phyloP scores from a whole-genome alignment of 768 basidiomycete species.

The Antrodiella citrinella region DNA sequence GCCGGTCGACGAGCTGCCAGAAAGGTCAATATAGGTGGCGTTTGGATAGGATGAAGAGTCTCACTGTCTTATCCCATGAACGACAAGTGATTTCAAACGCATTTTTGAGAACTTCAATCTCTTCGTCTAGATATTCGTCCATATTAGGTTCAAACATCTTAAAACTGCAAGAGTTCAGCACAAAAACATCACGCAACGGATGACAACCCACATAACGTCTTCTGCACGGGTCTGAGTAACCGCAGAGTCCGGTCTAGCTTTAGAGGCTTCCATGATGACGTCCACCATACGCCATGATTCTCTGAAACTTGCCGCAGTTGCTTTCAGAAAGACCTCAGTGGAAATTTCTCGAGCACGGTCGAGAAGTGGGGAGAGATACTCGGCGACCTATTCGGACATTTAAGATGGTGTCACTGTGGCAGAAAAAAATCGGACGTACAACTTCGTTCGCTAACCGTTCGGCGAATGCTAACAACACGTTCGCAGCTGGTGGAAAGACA shows the following conservation, averaged over 20 bases:
- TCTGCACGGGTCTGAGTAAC: slow-evolving; percentile 54
- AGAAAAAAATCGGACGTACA: slow-evolving; percentile 31
- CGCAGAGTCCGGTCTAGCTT: slow-evolving; percentile 28
- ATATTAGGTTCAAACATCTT: slow-evolving; percentile 94
- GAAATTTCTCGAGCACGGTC: slow-evolving; percentile 70
- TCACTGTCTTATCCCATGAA: slow-evolving; percentile 72
- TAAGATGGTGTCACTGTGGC: not conserved
- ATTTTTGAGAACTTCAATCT: slow-evolving; percentile 74
- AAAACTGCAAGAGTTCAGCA: slow-evolving; percentile 43
- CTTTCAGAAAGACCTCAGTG: slow-evolving; percentile 66
- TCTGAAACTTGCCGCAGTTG: slow-evolving; percentile 83
- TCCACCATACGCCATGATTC: slow-evolving; percentile 87
- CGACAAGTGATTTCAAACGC: slow-evolving; percentile 68
- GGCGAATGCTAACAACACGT: slow-evolving; percentile 74
- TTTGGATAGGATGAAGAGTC: too few relatives aligned
- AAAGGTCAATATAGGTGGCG: not conserved
- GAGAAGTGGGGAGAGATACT: slow-evolving; percentile 77
- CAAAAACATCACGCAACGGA: not conserved
- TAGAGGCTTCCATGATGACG: slow-evolving; percentile 51
- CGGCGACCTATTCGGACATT: slow-evolving; percentile 55
- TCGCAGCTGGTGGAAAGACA: slow-evolving; percentile 76
- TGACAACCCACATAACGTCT: slow-evolving; percentile 66
- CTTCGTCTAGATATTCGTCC: slow-evolving; percentile 97
- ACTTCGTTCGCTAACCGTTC: slow-evolving; percentile 84
- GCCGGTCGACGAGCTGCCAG: slow-evolving; percentile 17